phyloP scores from a whole-genome alignment of 2,329 filamentous ascomycete genomes.

The Aspergillus ochraceoroseus region DNA sequence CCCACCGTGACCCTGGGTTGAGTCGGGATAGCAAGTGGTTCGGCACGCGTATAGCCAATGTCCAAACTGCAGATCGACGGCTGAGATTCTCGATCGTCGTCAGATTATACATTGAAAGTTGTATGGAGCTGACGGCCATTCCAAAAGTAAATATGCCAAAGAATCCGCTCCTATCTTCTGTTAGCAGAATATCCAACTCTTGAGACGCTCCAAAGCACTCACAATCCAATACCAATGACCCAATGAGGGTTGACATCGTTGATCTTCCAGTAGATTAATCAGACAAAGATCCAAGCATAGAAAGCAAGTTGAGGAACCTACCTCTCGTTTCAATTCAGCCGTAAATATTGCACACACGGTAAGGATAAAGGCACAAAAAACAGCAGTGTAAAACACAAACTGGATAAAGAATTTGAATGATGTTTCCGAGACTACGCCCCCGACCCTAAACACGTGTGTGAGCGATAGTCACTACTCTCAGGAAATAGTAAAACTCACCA shows the following conservation, averaged over 20 bases:
- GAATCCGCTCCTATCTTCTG: slow-evolving; percentile 50
- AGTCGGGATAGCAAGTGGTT: slow-evolving; percentile 35
- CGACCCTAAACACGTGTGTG: slow-evolving; percentile 58
- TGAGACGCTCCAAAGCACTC: slow-evolving; percentile 23
- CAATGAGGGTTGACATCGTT: slow-evolving; percentile 54
- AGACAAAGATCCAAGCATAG: background rate
- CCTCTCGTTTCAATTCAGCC: slow-evolving; percentile 49
- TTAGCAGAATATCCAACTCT: slow-evolving; percentile 2
- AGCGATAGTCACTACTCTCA: slow-evolving; percentile 5
- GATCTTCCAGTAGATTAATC: slow-evolving; percentile 28
- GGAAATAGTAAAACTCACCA: slow-evolving; percentile 47
- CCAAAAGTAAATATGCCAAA: slow-evolving; percentile 75
- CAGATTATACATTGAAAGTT: slow-evolving; percentile 66
- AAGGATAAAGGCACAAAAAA: slow-evolving; percentile 63
- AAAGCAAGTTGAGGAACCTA: slow-evolving; percentile 24
- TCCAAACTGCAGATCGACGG: slow-evolving; percentile 58
- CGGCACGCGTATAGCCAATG: slow-evolving; percentile 69
- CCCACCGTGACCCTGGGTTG: slow-evolving; percentile 36
- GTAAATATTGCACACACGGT: slow-evolving; percentile 62
- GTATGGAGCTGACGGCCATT: slow-evolving; percentile 69
- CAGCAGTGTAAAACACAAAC: slow-evolving; percentile 67
- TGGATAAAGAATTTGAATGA: slow-evolving; percentile 90
- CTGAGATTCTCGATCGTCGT: slow-evolving; percentile 79
- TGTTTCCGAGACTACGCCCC: slow-evolving; percentile 81
- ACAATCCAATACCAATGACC: slow-evolving; percentile 62